These are phyloP conservation scores for Citrus hindsii DNA, from an alignment of 345 rosid species.

Conservation along the genomic window DNA sequence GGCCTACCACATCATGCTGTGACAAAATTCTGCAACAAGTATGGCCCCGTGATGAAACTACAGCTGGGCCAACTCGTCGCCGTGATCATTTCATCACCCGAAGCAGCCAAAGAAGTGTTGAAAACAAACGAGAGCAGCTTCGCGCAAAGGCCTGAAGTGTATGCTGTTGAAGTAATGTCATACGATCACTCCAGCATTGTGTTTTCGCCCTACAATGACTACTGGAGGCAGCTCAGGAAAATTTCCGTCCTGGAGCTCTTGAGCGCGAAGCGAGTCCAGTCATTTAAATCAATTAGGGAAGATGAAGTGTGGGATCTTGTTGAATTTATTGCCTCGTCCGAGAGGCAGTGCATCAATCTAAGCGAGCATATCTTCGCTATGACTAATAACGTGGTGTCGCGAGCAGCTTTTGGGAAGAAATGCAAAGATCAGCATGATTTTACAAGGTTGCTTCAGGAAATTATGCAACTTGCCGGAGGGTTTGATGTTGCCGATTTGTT, in stretches of 20 bases:
- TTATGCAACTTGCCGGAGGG: constrained; percentile 4
- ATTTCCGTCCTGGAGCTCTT: not conserved
- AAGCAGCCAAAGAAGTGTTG: constrained; percentile 13
- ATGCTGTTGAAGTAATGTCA: not conserved
- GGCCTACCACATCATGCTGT: constrained; percentile 16
- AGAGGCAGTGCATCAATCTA: constrained; percentile 4
- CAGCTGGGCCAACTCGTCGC: constrained; percentile 16
- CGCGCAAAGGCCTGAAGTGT: constrained; percentile 9
- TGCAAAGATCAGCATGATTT: constrained; percentile 13
- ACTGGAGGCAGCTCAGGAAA: constrained; percentile 4
- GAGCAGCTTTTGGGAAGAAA: constrained; percentile 13
- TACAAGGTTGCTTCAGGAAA: not conserved
- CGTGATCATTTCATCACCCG: constrained; percentile 14
- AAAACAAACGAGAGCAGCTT: constrained; percentile 7
- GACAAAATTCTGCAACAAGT: constrained; percentile 6
- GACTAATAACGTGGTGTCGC: not conserved
- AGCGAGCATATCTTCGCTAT: constrained; percentile 11
- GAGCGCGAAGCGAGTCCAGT: not conserved
- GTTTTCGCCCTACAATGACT: constrained; percentile 8
- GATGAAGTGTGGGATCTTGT: constrained; percentile 14
- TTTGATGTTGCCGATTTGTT: constrained; percentile 12
- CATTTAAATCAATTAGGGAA: constrained; percentile 8
- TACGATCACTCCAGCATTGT: constrained; percentile 8
- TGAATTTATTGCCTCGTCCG: not conserved
- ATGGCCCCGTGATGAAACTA: constrained; percentile 11